phyloP scores from a whole-genome alignment of 1,284 basidiomycete genomes.

The Austroboletus sp. region DNA sequence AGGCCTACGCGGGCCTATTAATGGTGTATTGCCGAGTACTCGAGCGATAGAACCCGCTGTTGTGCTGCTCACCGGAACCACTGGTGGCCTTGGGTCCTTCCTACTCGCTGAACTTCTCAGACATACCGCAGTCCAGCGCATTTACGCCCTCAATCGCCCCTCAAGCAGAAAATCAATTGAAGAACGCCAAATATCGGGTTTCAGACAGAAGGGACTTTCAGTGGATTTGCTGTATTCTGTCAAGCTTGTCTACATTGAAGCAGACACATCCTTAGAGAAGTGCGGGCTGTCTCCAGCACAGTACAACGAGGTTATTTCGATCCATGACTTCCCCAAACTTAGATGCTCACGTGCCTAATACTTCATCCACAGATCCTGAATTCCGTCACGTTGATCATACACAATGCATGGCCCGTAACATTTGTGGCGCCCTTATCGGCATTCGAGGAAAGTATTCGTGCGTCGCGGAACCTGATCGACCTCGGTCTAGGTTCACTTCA shows the following conservation, averaged over 20 bases:
- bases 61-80: constrained; percentile 34
- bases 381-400: constrained; percentile 25
- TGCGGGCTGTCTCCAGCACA: constrained; percentile 16
- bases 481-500: constrained; percentile 11
- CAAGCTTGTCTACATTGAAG: constrained; percentile 26
- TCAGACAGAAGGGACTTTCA: constrained; percentile 15
- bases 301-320: constrained; percentile 15
- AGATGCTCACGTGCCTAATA: no score
- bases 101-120: constrained; percentile 27
- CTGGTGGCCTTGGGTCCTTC: constrained; percentile 33
- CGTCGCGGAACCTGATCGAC: constrained; percentile 21
- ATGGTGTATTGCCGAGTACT: no score
- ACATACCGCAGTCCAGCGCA: constrained; percentile 13
- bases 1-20: no score
- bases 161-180: constrained; percentile 10
- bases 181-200: constrained; percentile 18
- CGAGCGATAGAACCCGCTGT: constrained; percentile 13
- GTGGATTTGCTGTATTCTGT: constrained; percentile 12
- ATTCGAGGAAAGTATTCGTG: constrained; percentile 21
- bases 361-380: constrained; percentile 10
- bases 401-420: constrained; percentile 28
- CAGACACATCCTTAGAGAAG: constrained; percentile 17
- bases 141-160: constrained; percentile 31
- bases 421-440: constrained; percentile 25
- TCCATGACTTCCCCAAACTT: no score